These are phyloP conservation scores for Purshia tridentata DNA, from an alignment of 306 rosid genomes.

Conservation along the genomic window DNA sequence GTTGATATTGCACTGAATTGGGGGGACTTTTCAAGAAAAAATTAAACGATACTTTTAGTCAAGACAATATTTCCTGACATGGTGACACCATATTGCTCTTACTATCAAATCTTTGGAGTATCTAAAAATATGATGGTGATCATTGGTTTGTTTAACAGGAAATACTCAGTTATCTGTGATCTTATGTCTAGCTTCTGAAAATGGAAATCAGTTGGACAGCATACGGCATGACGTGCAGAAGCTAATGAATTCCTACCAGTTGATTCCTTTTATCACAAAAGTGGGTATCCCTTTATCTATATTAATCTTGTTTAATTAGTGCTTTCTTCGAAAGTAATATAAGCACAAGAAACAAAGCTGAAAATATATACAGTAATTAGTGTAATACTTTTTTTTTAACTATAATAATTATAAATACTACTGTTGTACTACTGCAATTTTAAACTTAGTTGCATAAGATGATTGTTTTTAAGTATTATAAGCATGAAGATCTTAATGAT, in stretches of 20 bases:
- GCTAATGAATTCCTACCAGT: conserved; percentile 60
- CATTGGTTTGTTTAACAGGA: conserved; percentile 47
- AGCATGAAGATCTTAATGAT: not conserved
- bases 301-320: conserved; percentile 10
- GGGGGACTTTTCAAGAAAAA: not conserved
- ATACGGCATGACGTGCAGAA: conserved; percentile 51
- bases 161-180: conserved; percentile 54
- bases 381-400: not conserved
- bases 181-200: conserved; percentile 60
- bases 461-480: not conserved
- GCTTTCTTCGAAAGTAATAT: not conserved
- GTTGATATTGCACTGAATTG: not conserved
- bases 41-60: not conserved
- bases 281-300: conserved; percentile 54
- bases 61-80: not conserved
- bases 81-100: not conserved
- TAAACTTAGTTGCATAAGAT: not conserved
- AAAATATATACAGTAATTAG: not conserved
- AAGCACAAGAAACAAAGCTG: not conserved
- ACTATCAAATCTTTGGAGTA: not conserved
- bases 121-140: conserved; percentile 21
- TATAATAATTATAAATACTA: not conserved
- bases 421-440: not conserved
- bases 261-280: conserved; percentile 85
- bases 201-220: conserved; percentile 43